phyloP scores from a whole-genome alignment of 129 eudicot genomes.

The Flaveria linearis region DNA sequence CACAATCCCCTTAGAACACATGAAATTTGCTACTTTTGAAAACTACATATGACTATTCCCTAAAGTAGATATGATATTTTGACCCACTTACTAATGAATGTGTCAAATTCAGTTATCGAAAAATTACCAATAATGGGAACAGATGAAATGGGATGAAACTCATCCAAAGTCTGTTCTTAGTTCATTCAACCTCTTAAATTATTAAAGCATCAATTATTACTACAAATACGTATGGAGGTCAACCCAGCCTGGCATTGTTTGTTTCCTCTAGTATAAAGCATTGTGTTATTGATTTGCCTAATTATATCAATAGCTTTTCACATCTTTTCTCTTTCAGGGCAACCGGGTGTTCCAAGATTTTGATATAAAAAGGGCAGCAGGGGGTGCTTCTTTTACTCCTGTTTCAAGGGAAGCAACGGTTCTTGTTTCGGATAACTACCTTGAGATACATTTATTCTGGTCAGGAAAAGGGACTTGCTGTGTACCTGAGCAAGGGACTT shows the following conservation, averaged over 20 bases:
- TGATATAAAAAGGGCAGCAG: slow-evolving; percentile 40
- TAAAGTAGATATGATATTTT: neutral
- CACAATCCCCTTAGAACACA: neutral
- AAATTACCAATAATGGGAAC: neutral
- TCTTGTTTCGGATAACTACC: slow-evolving; percentile 38
- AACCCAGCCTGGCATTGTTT: neutral
- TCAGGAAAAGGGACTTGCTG: slow-evolving; percentile 66
- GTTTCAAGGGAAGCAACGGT: slow-evolving; percentile 34
- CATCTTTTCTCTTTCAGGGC: slow-evolving; percentile 31
- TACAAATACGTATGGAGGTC: neutral
- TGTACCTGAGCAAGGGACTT: slow-evolving; percentile 38
- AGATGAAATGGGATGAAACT: neutral
- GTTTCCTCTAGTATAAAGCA: neutral
- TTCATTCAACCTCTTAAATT: neutral
- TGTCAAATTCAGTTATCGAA: neutral
- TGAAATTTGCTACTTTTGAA: neutral
- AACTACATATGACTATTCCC: neutral
- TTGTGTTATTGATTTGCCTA: slow-evolving; percentile 20
- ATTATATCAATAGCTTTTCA: slow-evolving; percentile 15
- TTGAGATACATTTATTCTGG: slow-evolving; percentile 68
- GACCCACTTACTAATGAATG: neutral
- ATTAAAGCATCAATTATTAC: neutral
- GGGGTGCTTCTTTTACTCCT: slow-evolving; percentile 34
- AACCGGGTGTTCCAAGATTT: slow-evolving; percentile 26
- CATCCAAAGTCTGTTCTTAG: neutral